These are phyloP conservation scores for Seminavis robusta DNA, from an alignment of 108 stramenopile species.

Conservation along the genomic window DNA sequence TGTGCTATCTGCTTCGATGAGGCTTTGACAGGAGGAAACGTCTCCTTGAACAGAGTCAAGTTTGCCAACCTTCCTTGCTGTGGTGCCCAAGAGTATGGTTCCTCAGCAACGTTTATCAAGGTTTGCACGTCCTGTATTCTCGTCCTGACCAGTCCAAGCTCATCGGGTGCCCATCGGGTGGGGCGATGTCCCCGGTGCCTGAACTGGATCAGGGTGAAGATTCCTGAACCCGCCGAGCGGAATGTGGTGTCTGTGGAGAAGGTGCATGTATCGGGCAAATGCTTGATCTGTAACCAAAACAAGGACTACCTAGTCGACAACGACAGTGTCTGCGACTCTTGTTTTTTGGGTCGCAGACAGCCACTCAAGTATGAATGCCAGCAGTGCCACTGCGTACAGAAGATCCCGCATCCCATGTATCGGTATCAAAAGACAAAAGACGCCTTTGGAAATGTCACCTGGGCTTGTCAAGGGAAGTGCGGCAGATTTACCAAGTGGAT, in stretches of 20 bases:
- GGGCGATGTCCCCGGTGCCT: constrained; percentile 10
- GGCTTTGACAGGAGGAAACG: too few relatives aligned
- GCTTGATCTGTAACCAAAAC: constrained; percentile 7
- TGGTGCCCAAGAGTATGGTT: background rate
- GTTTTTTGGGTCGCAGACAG: constrained; percentile 11
- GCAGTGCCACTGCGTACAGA: constrained; percentile 13
- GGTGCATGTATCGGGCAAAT: background rate
- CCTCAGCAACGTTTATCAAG: background rate
- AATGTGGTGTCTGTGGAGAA: background rate
- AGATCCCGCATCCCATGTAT: constrained; percentile 38
- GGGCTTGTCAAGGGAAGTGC: constrained; percentile 21
- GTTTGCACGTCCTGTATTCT: constrained; percentile 11
- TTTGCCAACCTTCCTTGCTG: constrained; percentile 11
- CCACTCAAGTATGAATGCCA: constrained; percentile 22
- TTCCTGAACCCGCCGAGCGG: background rate
- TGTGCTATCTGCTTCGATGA: background rate
- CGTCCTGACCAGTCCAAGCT: constrained; percentile 2
- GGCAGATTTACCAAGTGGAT: constrained; percentile 19
- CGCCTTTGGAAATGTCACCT: constrained; percentile 14
- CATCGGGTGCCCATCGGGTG: background rate
- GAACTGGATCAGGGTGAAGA: background rate
- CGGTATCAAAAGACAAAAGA: constrained; percentile 10
- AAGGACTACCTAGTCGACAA: constrained; percentile 2
- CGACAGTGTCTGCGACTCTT: constrained; percentile 10
- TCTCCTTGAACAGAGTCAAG: background rate